Base-by-base conservation (phyloP, 306 rosid species). In the Erythrophleum fordii region DNA sequence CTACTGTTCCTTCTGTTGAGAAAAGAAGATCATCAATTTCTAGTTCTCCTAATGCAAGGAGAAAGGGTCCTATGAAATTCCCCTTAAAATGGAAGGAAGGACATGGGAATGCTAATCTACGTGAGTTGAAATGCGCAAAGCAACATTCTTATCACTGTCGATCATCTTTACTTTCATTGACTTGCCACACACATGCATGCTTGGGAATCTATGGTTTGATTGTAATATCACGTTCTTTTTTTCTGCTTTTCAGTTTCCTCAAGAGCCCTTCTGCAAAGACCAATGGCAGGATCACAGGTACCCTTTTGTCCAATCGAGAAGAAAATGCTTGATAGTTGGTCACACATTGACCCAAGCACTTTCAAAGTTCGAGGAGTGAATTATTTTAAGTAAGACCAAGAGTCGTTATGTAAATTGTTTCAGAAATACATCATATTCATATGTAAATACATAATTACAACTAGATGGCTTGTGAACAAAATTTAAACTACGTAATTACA, bases 211-310 rank as follows among this genome's bases (percentile, higher is more conserved):
- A 35, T 67, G 69, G 69, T 31, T 31, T 31, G 44, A 17, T 62
- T 62, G 22, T 16, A 34, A 34, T 34, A 73, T 28, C 76, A 49
- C 70, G 5, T 37, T 59, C 61, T 35, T 58, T 9, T 34, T 49
- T 14, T n/a, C 48, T 80, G 77, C 51, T 82, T 88, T 93, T 82
- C 95, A 96, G 99, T 96, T 77, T 93, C 97, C 16, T 87, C 99
- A 42, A 93, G 91, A 89, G 56, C 56, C 71, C 88, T 93, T 82
- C 85, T 96, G 75, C 97, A 85, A 89, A 89, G 94, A 81, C 99
- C 98, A 22, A 68, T 73, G 18, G 99, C 99, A 41, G 99, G 99
- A 53, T 92, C 97, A 56, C 99, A 96, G 87, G 98, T 96, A 60
- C 93, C 97, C 25, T 87, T 92, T 86, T 92, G 94, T 81, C 99